These are phyloP conservation scores for Saccharum officinarum DNA, from an alignment of 176 grass and related monocot genomes.

Conservation along the genomic window DNA sequence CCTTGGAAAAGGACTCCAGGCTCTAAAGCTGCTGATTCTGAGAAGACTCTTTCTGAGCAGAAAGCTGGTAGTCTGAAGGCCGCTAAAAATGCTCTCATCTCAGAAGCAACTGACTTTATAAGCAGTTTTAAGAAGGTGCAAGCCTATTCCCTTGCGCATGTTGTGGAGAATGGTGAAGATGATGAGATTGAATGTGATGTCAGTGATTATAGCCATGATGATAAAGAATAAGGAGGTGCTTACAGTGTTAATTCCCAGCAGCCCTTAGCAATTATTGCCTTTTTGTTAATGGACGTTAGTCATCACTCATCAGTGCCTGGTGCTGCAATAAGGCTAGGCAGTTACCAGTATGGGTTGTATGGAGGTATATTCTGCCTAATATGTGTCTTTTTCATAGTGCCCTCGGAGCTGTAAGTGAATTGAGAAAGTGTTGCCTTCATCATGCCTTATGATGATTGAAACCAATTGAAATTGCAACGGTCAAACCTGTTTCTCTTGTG, in stretches of 20 bases:
- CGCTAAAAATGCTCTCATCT: constrained; percentile 65
- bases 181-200: constrained; percentile 19
- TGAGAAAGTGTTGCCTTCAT: neutral
- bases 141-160: constrained; percentile 49
- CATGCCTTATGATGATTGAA: neutral
- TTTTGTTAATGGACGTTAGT: neutral
- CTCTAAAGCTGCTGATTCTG: constrained; percentile 13
- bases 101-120: constrained; percentile 73
- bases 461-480: neutral
- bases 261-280: neutral
- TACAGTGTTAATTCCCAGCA: neutral
- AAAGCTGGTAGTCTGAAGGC: constrained; percentile 46
- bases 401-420: neutral
- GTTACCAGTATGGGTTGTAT: neutral
- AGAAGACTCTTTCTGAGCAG: constrained; percentile 14
- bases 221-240: constrained; percentile 1
- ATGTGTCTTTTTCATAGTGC: neutral
- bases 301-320: neutral
- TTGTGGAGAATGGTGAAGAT: constrained; percentile 44
- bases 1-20: constrained; percentile 26
- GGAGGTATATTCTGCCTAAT: neutral
- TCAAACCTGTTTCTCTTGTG: neutral
- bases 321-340: neutral
- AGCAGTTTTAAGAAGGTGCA: constrained; percentile 61
- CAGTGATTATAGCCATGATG: constrained; percentile 21